Evolutionary conservation across 306 rosid species (phyloP), one percentile per base, ranked within the genome.

Genomic region (Spatholobus suberectus): DNA sequence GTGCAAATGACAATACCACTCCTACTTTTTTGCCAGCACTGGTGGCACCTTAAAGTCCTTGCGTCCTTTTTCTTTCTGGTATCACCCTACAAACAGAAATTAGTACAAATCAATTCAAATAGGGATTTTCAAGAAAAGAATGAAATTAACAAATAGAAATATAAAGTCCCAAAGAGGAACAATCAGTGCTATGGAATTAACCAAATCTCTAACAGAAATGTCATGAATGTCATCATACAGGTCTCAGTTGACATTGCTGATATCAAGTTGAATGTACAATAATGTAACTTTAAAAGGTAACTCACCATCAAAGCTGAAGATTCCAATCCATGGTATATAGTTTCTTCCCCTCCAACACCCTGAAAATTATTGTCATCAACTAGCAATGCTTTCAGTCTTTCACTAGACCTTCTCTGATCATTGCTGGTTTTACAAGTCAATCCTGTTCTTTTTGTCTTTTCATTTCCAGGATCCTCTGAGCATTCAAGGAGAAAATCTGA

Each of bases 1-100:
- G 86, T 49, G 77, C 95, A 89, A 63, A 38, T 63, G 49, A 89
- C 83, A 32, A 86, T 11, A 26, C 83, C 77, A 27, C 78, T 86
- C 82, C 83, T 86, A 83, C 65, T 80, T 46, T 44, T 86, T 69
- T 75, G 74, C 85, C 86, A 59, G 81, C 95, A 89, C 61, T 91
- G 93, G 83, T 91, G 95, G 83, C 93, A 91, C 85, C 78, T 82
- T 71, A 80, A 88, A 80, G 72, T 61, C 82, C 58, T 68, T 11
- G 23, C 76, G 24, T 57, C 83, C 70, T 35, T 82, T 67, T 76
- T 79, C 81, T 76, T 78, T 68, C 73, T 76, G 44, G 37, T 14
- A 18, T 81, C 89, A 78, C 57, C 90, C 93, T 89, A 63, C 78
- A 82, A 84, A 76, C n/a, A 72, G 15, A 82, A 80, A 62, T 26